These are phyloP conservation scores for Escallonia rubra DNA, from an alignment of 129 eudicot species.

Conservation along the genomic window DNA sequence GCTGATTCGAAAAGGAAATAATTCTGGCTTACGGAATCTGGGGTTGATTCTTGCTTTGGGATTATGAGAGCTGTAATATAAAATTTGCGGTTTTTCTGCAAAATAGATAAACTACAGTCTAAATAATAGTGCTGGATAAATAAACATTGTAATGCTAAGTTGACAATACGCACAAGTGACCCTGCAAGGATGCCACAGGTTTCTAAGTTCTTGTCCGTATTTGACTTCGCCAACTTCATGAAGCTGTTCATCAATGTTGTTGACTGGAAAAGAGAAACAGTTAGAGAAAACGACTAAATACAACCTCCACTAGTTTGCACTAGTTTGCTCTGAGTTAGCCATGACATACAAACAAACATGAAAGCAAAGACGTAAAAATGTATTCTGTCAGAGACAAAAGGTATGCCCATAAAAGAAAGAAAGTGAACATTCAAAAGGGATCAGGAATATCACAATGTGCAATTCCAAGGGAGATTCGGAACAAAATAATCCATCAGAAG, in stretches of 20 bases:
- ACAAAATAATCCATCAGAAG: slow-evolving; percentile 43
- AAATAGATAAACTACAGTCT: slow-evolving; percentile 6
- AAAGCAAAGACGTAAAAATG: not conserved
- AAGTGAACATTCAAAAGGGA: slow-evolving; percentile 8
- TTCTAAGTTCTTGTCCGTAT: slow-evolving; percentile 74
- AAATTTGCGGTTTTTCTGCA: slow-evolving; percentile 87
- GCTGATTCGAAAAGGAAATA: slow-evolving; percentile 5
- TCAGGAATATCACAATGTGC: slow-evolving; percentile 53
- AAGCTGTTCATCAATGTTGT: slow-evolving; percentile 83
- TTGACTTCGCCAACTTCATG: slow-evolving; percentile 89
- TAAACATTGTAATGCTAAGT: slow-evolving; percentile 1
- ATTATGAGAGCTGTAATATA: slow-evolving; percentile 85
- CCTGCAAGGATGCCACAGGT: slow-evolving; percentile 99
- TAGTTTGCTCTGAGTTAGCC: not conserved
- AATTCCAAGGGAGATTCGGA: slow-evolving; percentile 82
- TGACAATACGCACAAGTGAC: slow-evolving; percentile 59
- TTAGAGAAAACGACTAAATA: slow-evolving; percentile 4
- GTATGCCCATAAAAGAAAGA: slow-evolving; percentile 8
- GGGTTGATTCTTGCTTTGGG: slow-evolving; percentile 96
- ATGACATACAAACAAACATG: not conserved
- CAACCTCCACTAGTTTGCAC: not conserved
- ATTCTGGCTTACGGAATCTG: slow-evolving; percentile 65
- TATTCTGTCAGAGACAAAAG: slow-evolving; percentile 2
- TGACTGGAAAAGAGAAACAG: slow-evolving; percentile 46
- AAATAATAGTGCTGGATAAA: not conserved